phyloP scores from a whole-genome alignment of 257 asterid species.

The Lycium barbarum region DNA sequence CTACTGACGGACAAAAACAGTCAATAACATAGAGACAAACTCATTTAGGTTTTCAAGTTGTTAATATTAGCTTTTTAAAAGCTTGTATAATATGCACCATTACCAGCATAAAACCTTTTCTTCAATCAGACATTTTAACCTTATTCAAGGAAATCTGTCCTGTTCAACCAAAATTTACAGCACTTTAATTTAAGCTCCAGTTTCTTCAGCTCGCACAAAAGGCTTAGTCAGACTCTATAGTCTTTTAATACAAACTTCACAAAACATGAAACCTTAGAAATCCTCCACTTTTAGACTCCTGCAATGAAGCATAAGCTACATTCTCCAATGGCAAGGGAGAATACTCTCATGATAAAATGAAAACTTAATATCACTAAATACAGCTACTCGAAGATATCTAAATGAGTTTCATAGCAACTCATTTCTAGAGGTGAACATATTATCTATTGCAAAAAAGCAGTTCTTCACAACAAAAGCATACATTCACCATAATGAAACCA shows the following conservation, averaged over 20 bases:
- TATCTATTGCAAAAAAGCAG: not conserved
- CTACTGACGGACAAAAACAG: not conserved
- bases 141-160: not conserved
- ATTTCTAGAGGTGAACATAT: not conserved
- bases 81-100: not conserved
- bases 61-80: not conserved
- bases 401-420: not conserved
- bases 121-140: constrained; percentile 21
- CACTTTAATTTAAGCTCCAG: not conserved
- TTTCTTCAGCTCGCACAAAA: not conserved
- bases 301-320: constrained; percentile 23
- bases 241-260: not conserved
- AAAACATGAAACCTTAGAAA: not conserved
- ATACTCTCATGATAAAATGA: not conserved
- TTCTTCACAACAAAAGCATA: not conserved
- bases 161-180: constrained; percentile 6
- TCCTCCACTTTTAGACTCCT: constrained; percentile 13
- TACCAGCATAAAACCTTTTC: not conserved
- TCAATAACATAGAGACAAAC: not conserved
- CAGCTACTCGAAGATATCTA: not conserved
- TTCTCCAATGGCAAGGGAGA: not conserved
- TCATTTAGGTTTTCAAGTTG: constrained; percentile 20
- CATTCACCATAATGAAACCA: not conserved
- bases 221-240: not conserved
- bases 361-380: not conserved